A percentile compares a stretch with the other conserved stretches of the same genome.
These are phyloP conservation scores for Eucalyptus decipiens DNA, from an alignment of 345 rosid species.

Conservation along the genomic window DNA sequence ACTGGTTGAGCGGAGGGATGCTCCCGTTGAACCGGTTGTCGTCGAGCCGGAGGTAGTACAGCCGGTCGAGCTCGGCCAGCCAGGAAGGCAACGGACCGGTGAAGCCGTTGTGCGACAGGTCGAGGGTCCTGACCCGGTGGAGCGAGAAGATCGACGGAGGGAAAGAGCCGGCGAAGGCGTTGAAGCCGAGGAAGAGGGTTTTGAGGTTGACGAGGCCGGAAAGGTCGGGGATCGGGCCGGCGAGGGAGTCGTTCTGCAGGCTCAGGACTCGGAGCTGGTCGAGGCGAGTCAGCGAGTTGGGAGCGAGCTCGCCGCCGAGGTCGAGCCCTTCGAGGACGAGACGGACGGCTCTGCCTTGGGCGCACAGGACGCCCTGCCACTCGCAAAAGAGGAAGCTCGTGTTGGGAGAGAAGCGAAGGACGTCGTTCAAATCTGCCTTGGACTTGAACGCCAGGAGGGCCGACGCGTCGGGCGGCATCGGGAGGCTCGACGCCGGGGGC, in stretches of 20 bases:
- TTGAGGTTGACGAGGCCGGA: conserved; percentile 65
- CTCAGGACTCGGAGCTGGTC: conserved; percentile 87
- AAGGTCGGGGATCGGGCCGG: conserved; percentile 69
- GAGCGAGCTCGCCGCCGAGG: conserved; percentile 53
- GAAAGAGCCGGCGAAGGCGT: conserved; percentile 55
- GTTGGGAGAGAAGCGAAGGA: conserved; percentile 19
- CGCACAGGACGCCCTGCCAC: conserved; percentile 72
- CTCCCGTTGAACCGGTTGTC: conserved; percentile 49
- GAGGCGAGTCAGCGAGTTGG: conserved; percentile 45
- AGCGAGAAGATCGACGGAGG: conserved; percentile 51
- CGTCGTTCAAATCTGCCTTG: conserved; percentile 47
- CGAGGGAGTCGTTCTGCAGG: conserved; percentile 72
- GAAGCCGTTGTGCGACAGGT: conserved; percentile 58
- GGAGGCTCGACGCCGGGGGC: not conserved
- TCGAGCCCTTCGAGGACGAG: conserved; percentile 39
- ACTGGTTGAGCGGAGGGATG: conserved; percentile 68
- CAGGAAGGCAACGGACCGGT: conserved; percentile 43
- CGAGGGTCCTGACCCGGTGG: conserved; percentile 51
- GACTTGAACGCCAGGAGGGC: conserved; percentile 63
- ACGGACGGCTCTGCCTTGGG: conserved; percentile 35
- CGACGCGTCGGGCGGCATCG: conserved; percentile 31
- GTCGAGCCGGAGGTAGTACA: conserved; percentile 54
- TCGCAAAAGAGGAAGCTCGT: conserved; percentile 29
- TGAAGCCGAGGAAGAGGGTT: conserved; percentile 57
- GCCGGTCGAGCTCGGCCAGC: conserved; percentile 22